These are phyloP conservation scores for Solanum hybrid DNA, from an alignment of 305 asterid genomes.

Conservation along the genomic window DNA sequence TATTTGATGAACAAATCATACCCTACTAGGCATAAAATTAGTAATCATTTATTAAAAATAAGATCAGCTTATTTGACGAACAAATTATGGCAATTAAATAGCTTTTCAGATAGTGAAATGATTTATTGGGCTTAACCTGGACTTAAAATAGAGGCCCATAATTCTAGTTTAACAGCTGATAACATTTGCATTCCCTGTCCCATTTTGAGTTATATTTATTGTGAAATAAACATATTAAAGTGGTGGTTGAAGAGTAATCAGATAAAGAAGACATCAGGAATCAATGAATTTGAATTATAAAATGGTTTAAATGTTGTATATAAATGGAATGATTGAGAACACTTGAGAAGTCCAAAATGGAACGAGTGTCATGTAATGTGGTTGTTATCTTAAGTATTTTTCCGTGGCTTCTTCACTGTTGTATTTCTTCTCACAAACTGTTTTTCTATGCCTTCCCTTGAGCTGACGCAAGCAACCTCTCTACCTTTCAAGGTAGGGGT, in stretches of 20 bases:
- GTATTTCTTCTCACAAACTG: background rate
- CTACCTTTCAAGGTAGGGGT: background rate
- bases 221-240: background rate
- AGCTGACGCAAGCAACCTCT: background rate
- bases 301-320: background rate
- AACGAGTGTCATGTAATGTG: background rate
- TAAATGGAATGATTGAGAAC: background rate
- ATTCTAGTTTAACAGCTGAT: background rate
- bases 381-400: background rate
- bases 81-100: background rate
- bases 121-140: background rate
- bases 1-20: background rate
- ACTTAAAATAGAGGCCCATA: background rate
- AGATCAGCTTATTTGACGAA: background rate
- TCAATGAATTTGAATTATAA: background rate
- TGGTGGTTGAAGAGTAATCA: background rate
- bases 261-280: background rate
- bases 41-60: too few relatives aligned
- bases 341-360: background rate
- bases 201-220: background rate
- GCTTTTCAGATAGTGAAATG: background rate
- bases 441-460: background rate
- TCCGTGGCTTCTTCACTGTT: background rate
- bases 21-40: background rate
- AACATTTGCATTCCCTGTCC: background rate